Percentiles rank a stretch among this genome's conserved stretches.
phyloP scores from a whole-genome alignment of 108 stramenopile genomes.

The Cyclotella choctawhatcheeana region DNA sequence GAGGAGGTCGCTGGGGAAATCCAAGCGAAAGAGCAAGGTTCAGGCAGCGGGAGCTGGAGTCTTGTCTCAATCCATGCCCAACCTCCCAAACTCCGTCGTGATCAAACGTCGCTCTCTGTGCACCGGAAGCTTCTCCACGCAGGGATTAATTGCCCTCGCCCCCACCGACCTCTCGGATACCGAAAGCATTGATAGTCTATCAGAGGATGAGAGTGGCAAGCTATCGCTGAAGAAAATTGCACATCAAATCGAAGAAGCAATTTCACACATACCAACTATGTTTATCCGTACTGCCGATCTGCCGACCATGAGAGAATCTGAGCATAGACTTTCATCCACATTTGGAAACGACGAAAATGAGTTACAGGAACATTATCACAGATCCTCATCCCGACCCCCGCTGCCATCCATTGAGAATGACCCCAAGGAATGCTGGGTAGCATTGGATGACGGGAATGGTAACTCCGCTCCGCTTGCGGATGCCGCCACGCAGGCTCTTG shows the following conservation, averaged over 20 bases:
- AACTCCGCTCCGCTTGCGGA: conserved; percentile 68
- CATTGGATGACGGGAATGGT: conserved; percentile 65
- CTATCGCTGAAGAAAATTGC: not conserved
- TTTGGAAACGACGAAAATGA: conserved; percentile 18
- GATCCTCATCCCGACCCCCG: conserved; percentile 64
- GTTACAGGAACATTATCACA: conserved; percentile 45
- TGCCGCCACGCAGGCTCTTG: conserved; percentile 60
- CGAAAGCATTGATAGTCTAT: conserved; percentile 11
- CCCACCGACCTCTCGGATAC: not conserved
- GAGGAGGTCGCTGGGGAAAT: no score
- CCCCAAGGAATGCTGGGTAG: conserved; percentile 74
- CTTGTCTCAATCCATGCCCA: no score
- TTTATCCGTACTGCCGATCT: conserved; percentile 51
- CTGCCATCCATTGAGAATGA: conserved; percentile 60
- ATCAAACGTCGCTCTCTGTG: conserved; percentile 9
- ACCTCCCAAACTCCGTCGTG: not conserved
- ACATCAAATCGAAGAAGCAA: not conserved
- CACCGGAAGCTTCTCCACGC: conserved; percentile 23
- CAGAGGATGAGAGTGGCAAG: not conserved
- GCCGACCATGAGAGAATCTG: conserved; percentile 30
- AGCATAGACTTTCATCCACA: conserved; percentile 3
- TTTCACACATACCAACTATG: conserved; percentile 14
- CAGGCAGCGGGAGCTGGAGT: no score
- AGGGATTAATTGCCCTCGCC: conserved; percentile 4
- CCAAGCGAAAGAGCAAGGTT: no score